Evolutionary conservation across 805 yeast genomes (phyloP), one percentile per base, ranked within the genome.

Genomic region (Candida rishiriensis): DNA sequence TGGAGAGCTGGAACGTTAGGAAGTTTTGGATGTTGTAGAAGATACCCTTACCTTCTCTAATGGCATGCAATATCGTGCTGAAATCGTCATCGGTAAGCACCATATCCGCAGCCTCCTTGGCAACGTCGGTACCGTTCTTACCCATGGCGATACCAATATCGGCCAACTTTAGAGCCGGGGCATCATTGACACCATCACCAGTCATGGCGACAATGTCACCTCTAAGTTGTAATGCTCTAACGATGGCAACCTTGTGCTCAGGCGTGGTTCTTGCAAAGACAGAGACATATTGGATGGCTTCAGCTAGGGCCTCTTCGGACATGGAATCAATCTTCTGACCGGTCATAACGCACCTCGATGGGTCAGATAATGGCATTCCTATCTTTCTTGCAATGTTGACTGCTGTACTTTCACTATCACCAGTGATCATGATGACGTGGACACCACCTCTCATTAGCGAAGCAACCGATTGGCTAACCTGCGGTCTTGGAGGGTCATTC

Each of bases 111-210:
- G 98, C 98, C 65, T 91, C 99, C 60, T 91, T 91, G 39, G 99
- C 99, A 34, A 91, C 99, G 65, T 91, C 99, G 0, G 98, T 93
- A 47, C 99, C 99, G 70, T 85, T 83, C 54, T 79, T 79, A 48
- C 89, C 93, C 93, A 90, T 89, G 12, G 96, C 83, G 54, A 91
- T 88, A 58, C 98, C 98, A 55, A 90, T 90, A 67, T 90, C 97
- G 2, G 98, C 97, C 54, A 90, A 73, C 62, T 91, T 90, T 55
- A 91, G 74, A 5, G 98, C 97, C n/a, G 98, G 98, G 0, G 98
- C 98, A 71, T 90, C 98, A 64, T 90, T 90, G 12, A 91, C 97
- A 68, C 98, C 98, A 67, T 90, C 98, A 55, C 99, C 99, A n/a
- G 98, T 90, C 97, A 91, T 90, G 18, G 97, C 99, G 41, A 91